Base-by-base conservation (phyloP, 2,329 filamentous ascomycete species). In the Alternaria burnsii region DNA sequence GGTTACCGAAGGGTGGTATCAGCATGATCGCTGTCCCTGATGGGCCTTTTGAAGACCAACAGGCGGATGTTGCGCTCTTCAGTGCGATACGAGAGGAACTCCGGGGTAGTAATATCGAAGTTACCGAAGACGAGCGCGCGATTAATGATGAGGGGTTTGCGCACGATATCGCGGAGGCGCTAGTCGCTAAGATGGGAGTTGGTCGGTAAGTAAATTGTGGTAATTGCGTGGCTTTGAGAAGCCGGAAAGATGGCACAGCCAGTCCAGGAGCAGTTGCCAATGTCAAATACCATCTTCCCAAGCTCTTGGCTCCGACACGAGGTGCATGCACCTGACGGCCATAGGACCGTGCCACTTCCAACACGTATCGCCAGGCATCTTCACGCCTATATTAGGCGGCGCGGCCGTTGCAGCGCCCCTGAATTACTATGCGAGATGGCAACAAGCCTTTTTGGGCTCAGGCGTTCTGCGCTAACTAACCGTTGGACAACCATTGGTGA, bases 1-100 rank as follows among this genome's bases (percentile, higher is more conserved):
- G 88, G 76, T 71, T 91, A 8, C 89, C 89, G 0, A 79, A 73
- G 10, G 84, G 83, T 1, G 89, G 89, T 0, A 74, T 91, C 12
- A 91, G 89, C 70, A 83, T 86, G 78, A 82, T 92, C 47, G 82
- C 87, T 8, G 82, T 66, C 69, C 85, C 72, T 20, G 82, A 78
- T 1, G 83, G 79, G 3, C 78, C 87, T 0, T 91, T 90, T 68
- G 77, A 82, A 63, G 82, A 87, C 71, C 63, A 71, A 3, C 71
- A 80, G 32, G 83, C 83, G 3, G 85, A 87, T 66, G 70, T 75
- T 16, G 78, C 75, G 6, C 67, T 88, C 18, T 84, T 85, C 56
- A 67, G 75, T 0, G 78, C 82, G 0, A 74, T 91, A 16, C 80
- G 77, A 48, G 65, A 78, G 0, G 85, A 82, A 0, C 73, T 91